A percentile compares a stretch with the other conserved stretches of the same genome.
Evolutionary conservation across 805 yeast species (phyloP).

Genomic region (Starmerella scarabaei): DNA sequence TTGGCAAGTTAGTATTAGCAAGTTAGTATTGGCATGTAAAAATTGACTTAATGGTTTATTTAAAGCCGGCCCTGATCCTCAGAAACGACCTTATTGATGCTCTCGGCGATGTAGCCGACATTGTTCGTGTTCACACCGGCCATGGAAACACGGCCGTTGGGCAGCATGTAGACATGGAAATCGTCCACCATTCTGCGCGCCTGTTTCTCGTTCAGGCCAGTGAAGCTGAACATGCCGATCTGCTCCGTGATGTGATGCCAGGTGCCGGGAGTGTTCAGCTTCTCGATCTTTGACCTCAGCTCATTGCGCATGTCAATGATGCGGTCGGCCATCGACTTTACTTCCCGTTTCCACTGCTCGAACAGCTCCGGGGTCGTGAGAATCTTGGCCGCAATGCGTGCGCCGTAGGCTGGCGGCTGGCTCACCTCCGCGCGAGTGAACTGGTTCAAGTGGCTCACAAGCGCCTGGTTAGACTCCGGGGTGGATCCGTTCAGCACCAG

Average conservation of each 20-base stretch:
- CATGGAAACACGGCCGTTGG: conserved; percentile 82
- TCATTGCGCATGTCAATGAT: conserved; percentile 65
- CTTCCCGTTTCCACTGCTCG: conserved; percentile 71
- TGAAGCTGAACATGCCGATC: conserved; percentile 94
- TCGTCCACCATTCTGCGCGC: conserved; percentile 60
- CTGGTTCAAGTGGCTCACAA: conserved; percentile 61
- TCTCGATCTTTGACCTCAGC: conserved; percentile 47
- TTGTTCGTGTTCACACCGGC: conserved; percentile 76
- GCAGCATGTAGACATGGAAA: conserved; percentile 70
- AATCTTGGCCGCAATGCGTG: conserved; percentile 71
- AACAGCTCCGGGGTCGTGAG: conserved; percentile 54
- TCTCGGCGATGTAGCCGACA: conserved; percentile 42
- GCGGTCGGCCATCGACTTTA: conserved; percentile 75
- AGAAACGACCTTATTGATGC: conserved; percentile 27
- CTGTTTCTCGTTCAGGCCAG: conserved; percentile 70
- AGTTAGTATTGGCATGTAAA: too few species aligned
- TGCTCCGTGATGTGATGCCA: conserved; percentile 88
- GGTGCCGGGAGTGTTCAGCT: conserved; percentile 66
- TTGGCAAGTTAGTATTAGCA: too few species aligned
- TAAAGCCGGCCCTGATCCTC: conserved; percentile 8
- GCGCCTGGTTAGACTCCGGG: conserved; percentile 36
- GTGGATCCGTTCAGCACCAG: conserved; percentile 36
- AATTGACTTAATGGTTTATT: too few species aligned
- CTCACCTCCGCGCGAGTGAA: conserved; percentile 76
- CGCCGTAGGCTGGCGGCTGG: conserved; percentile 92